Conservation (phyloP, 371 early-diverging fungal genomes). For the Mortierella sp. region DNA sequence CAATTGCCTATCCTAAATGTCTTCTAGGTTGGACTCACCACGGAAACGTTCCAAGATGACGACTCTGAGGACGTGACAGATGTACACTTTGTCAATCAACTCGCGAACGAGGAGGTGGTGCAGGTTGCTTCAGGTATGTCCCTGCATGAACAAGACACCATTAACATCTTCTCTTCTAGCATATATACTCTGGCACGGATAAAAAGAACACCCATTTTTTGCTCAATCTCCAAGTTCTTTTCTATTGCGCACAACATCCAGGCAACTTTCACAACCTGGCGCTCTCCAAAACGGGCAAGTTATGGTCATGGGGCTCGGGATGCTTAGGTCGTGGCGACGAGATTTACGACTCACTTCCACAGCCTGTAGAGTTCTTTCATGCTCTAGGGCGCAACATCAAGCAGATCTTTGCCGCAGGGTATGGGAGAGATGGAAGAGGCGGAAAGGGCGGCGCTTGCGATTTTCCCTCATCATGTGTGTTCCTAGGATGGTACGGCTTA, state of each 20-base stretch:
- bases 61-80: constrained; percentile 52
- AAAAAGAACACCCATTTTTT: neutral
- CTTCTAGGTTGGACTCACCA: constrained; percentile 42
- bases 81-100: constrained; percentile 48
- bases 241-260: neutral
- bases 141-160: constrained; percentile 3
- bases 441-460: no score
- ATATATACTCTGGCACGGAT: no score
- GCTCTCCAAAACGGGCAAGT: constrained; percentile 43
- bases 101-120: constrained; percentile 46
- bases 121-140: constrained; percentile 50
- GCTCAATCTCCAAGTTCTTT: neutral
- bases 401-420: constrained; percentile 52
- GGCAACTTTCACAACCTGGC: constrained; percentile 53
- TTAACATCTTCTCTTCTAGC: neutral
- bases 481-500: no score
- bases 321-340: constrained; percentile 51
- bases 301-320: constrained; percentile 55
- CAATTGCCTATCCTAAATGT: no score
- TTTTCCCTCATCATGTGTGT: neutral
- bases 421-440: neutral
- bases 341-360: constrained; percentile 50
- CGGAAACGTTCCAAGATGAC: constrained; percentile 52
- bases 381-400: constrained; percentile 42
- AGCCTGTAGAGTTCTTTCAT: constrained; percentile 53